Base-by-base conservation (phyloP, 768 basidiomycete genomes). In the Artomyces pyxidatus region DNA sequence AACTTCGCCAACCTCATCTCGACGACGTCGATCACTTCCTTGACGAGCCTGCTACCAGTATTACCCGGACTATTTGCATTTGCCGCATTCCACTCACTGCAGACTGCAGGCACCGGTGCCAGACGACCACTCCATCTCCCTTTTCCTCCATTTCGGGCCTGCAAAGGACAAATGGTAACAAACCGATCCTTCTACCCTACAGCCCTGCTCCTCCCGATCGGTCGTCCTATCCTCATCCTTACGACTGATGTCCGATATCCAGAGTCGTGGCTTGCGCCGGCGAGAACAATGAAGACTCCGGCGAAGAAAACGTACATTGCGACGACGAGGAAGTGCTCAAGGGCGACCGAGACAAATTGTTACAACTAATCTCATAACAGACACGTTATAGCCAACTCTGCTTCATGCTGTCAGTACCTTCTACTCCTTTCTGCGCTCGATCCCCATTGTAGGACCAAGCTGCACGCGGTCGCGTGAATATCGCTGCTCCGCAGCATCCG, bases 181-280 rank as follows among this genome's bases (percentile, higher is more conserved):
- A 52, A 55, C 65, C 53, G 14, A 63, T 67, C 6, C 59, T 68
- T 27, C 68, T 68, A 1, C 67, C 70, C 0, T 73, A 72, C 55
- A 81, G 77, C 52, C 78, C 81, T 0, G 68, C 78, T 2, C 70
- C 72, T 8, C 76, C 76, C 5, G 75, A 69, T 4, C 85, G 87
- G 8, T 89, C 88, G 4, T 88, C 88, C 2, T 88, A 86, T 51
- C 88, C 87, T 0, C 85, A 80, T 61, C 85, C 85, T 0, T 90
- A 81, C 65, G 73, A 75, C 83, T 83, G 2, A 66, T 73, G 19
- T 72, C 73, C 3, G 62, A 76, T 3, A 69, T 71, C 16, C 70
- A 69, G 43, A 69, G 76, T 17, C 64, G 65, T 16, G 69, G 75
- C 1, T 49, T 74, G 42, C 75, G 75, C 59, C 73, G 73, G 40